Percentiles rank a stretch among this genome's conserved stretches.
phyloP scores from a whole-genome alignment of 2,329 filamentous ascomycete genomes.

The Drechslerella coelobrocha region DNA sequence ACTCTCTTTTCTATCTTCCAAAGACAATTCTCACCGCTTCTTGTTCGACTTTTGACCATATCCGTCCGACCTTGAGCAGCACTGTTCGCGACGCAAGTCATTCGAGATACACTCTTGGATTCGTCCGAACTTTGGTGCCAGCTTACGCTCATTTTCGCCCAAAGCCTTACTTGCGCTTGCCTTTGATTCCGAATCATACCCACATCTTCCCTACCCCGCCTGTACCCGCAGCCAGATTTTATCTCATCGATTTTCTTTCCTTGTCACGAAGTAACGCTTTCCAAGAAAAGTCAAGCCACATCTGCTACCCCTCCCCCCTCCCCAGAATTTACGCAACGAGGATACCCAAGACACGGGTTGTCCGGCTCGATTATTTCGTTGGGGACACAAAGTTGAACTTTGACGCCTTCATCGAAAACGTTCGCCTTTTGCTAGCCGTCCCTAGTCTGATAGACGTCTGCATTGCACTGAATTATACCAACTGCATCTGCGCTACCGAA shows the following conservation, averaged over 20 bases:
- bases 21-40: conserved; percentile 32
- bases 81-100: conserved; percentile 39
- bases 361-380: conserved; percentile 34
- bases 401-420: conserved; percentile 51
- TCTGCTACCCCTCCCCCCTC: conserved; percentile 3
- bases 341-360: conserved; percentile 34
- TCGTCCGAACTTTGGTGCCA: conserved; percentile 50
- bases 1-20: conserved; percentile 47
- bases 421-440: conserved; percentile 39
- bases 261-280: conserved; percentile 49
- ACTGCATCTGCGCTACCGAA: conserved; percentile 20
- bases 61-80: conserved; percentile 30
- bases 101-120: conserved; percentile 34
- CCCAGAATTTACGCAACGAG: conserved; percentile 33
- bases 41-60: conserved; percentile 41
- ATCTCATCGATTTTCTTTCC: conserved; percentile 24
- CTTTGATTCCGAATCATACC: conserved; percentile 29
- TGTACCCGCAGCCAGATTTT: conserved; percentile 23
- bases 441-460: conserved; percentile 49
- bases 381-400: conserved; percentile 45
- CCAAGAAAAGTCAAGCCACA: conserved; percentile 11
- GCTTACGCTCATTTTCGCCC: conserved; percentile 47
- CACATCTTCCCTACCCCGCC: conserved; percentile 34
- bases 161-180: conserved; percentile 43
- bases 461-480: conserved; percentile 47